Conservation (phyloP, 2,329 filamentous ascomycete species). For the Apiospora marii region DNA sequence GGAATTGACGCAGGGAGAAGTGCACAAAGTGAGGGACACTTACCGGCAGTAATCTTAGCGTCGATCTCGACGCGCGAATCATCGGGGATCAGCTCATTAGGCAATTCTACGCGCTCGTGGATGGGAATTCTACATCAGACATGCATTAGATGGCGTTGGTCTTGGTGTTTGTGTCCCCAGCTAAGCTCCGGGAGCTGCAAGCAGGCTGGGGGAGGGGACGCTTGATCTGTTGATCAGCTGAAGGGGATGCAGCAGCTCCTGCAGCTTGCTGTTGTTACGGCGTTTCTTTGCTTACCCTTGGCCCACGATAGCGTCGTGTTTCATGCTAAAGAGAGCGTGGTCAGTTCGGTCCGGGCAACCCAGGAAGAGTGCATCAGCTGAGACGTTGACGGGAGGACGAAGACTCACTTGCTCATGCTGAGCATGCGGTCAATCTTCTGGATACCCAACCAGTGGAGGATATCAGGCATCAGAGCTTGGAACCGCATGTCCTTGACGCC, state of each 20-base stretch:
- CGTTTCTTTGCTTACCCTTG: slow-evolving; percentile 68
- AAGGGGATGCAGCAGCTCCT: background rate
- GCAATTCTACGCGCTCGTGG: slow-evolving; percentile 87
- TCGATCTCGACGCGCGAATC: slow-evolving; percentile 99
- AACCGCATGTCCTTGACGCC: slow-evolving; percentile 98
- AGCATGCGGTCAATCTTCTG: slow-evolving; percentile 99
- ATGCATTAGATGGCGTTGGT: slow-evolving; percentile 1
- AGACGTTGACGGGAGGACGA: background rate
- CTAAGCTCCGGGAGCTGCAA: slow-evolving; percentile 23
- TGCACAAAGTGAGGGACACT: slow-evolving; percentile 42
- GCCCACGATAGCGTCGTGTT: slow-evolving; percentile 86
- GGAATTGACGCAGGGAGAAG: background rate
- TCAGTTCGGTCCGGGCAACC: background rate
- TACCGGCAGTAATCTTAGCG: slow-evolving; percentile 95
- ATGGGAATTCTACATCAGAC: slow-evolving; percentile 72
- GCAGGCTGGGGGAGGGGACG: slow-evolving; percentile 26
- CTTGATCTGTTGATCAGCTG: slow-evolving; percentile 1
- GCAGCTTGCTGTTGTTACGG: slow-evolving; percentile 29
- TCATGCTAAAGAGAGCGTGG: slow-evolving; percentile 68
- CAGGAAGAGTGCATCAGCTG: background rate
- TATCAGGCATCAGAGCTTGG: slow-evolving; percentile 97
- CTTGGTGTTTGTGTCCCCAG: slow-evolving; percentile 1
- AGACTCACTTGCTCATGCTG: slow-evolving; percentile 90
- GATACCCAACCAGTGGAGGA: slow-evolving; percentile 97
- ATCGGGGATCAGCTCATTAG: slow-evolving; percentile 90